Base-by-base conservation (phyloP, 225 moss, liverwort and hornwort genomes). In the Polytrichum commune region DNA sequence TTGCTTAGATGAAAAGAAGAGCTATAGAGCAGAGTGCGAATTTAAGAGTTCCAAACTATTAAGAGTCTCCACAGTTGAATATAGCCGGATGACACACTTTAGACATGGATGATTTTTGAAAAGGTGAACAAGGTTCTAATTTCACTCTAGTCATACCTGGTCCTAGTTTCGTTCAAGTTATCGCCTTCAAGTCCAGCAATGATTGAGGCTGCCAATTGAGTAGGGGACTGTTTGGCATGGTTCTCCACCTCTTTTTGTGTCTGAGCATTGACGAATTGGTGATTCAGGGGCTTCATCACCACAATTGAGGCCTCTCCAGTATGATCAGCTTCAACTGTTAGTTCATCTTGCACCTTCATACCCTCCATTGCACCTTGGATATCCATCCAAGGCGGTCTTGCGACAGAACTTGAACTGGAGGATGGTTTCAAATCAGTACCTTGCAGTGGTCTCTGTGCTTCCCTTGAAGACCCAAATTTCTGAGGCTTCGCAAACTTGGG, bases 221-320 rank as follows among this genome's bases (percentile, higher is more conserved):
- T 24, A 63, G 62, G 16, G 26, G 58, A 29, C 25, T 10, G n/a
- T 18, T 28, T 28, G 20, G 69, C 57, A 28, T 29, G 55, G 10
- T 32, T 55, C 54, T 78, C 80, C 19, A 65, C 53, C 27, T 76
- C 83, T 68, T 71, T 69, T n/a, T 73, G 58, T n/a, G 77, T 29
- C 29, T 65, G 35, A 19, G 65, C 53, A 20, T 7, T 58, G 13
- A 26, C 58, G 53, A 67, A 64, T 27, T 80, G 77, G 65, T 72
- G 77, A 54, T 75, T 78, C 62, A 83, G 69, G n/a, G 83, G 83
- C 66, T 83, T 83, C 83, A 83, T 83, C 65, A 83, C 79, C 63
- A 83, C 83, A 55, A 83, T 83, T 27, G 83, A 79, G 27, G 83
- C 83, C 78, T 79, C 79, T 53, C 83, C 76, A 73, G 29, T 73